Base-by-base conservation (phyloP, 2,329 filamentous ascomycete genomes). In the Penicillium janthinellum region DNA sequence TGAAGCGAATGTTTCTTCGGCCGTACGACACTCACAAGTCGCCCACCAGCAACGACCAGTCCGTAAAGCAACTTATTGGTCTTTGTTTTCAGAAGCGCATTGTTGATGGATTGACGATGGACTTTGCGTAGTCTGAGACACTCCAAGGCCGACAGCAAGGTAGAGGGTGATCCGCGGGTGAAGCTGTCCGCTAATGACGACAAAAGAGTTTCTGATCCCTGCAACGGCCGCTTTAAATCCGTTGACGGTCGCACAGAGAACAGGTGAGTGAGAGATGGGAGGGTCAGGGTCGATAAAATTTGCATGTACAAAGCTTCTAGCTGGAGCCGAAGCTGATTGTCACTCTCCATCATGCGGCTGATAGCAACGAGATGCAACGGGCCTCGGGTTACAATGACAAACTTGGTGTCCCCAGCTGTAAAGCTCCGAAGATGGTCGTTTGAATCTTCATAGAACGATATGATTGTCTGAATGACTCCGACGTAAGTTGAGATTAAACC, bases 271-370 rank as follows among this genome's bases (percentile, higher is more conserved):
- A 99, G 84, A 14, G 87, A 90, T 0, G 95, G 94, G 8, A 99
- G 83, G 0, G 95, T 99, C 60, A 99, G 80, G 0, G 96, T 99
- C 1, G 95, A 98, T 28, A 99, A 78, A 54, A 99, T 97, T 76
- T 99, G 95, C 91, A 96, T 98, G 75, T 99, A 99, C 39, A 99
- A 79, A 12, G 94, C 93, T 65, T 97, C 92, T 2, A 99, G 85
- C 74, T 99, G 95, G 20, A 88, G 85, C 56, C 91, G 87, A 20
- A 99, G 84, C 75, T 99, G 94, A 4, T 86, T 81, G 72, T 98
- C 94, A 73, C 91, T 97, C 76, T 99, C 95, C n/a, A 89, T 88
- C 11, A 99, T 84, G 63, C 89, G 89, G 72, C 92, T 97, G 70
- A 98, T 95, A 47, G 93, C 94, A 51, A 98, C 91, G 47, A 99